Percentiles rank a stretch among this genome's conserved stretches.
phyloP scores from a whole-genome alignment of 805 yeast species.

The Saturnispora besseyi region DNA sequence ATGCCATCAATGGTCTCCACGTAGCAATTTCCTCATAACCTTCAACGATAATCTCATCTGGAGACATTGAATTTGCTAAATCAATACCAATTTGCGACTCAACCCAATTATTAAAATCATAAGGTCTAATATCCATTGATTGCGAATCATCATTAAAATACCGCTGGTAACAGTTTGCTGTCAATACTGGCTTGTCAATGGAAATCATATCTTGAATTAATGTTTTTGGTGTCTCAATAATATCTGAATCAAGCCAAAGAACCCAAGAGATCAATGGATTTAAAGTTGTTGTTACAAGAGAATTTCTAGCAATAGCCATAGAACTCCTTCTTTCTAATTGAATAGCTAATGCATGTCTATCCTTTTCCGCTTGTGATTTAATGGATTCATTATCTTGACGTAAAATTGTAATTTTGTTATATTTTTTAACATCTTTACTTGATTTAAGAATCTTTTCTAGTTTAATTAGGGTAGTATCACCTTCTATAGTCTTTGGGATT shows the following conservation, averaged over 20 bases:
- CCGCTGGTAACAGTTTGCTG: constrained; percentile 91
- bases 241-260: constrained; percentile 93
- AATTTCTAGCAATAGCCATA: constrained; percentile 94
- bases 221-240: constrained; percentile 77
- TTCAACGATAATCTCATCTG: constrained; percentile 90
- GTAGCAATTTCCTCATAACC: constrained; percentile 93
- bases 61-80: constrained; percentile 62
- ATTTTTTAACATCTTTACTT: constrained; percentile 61
- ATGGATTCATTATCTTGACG: constrained; percentile 84
- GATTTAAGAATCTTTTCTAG: constrained; percentile 70
- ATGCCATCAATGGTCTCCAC: constrained; percentile 91
- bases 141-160: constrained; percentile 51
- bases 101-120: constrained; percentile 95
- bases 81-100: constrained; percentile 72
- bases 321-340: constrained; percentile 84
- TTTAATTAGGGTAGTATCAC: constrained; percentile 65
- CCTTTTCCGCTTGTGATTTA: constrained; percentile 68
- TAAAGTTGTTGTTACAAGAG: constrained; percentile 77
- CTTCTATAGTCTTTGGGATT: constrained; percentile 73
- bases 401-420: constrained; percentile 75
- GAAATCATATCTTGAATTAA: constrained; percentile 78
- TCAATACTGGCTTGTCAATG: constrained; percentile 79
- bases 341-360: constrained; percentile 76
- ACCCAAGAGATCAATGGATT: constrained; percentile 93
- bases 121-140: constrained; percentile 61